Conservation (phyloP, 2,329 filamentous ascomycete genomes). For the Didymella segeticola region DNA sequence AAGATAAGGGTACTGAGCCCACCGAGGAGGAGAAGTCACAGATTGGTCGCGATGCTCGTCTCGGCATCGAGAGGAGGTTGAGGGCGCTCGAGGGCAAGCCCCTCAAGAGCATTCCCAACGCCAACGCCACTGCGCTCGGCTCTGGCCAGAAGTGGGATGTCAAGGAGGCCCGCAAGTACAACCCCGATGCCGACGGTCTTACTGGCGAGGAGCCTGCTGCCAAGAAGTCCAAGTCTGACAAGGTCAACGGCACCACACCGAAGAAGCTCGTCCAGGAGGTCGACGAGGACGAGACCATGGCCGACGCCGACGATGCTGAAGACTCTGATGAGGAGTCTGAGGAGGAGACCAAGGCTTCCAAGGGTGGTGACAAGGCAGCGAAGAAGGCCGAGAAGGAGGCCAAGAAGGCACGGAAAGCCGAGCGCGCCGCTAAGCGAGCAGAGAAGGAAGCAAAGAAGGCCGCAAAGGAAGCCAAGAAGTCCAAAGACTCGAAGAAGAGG, state of each 20-base stretch:
- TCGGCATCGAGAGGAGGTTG: constrained; percentile 78
- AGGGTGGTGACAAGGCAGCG: constrained; percentile 48
- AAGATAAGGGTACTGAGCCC: constrained; percentile 54
- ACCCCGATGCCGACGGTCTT: constrained; percentile 88
- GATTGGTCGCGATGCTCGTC: constrained; percentile 74
- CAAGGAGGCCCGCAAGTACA: constrained; percentile 94
- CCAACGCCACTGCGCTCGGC: constrained; percentile 54
- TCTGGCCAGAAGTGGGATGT: constrained; percentile 78
- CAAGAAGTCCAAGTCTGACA: constrained; percentile 57
- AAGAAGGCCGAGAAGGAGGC: constrained; percentile 53
- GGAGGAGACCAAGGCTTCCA: constrained; percentile 39
- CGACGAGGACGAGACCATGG: constrained; percentile 51
- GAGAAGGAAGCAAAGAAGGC: constrained; percentile 61
- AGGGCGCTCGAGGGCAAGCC: constrained; percentile 89
- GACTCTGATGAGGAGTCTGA: constrained; percentile 43
- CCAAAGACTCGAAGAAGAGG: constrained; percentile 60
- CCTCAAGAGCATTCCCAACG: constrained; percentile 75
- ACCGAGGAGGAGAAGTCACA: constrained; percentile 90
- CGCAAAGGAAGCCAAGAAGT: constrained; percentile 60
- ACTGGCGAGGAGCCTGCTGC: constrained; percentile 70
- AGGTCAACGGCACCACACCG: constrained; percentile 51
- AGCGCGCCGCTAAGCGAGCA: constrained; percentile 47
- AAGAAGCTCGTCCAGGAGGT: constrained; percentile 59
- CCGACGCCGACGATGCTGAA: constrained; percentile 47
- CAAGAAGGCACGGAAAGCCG: constrained; percentile 53